These are phyloP conservation scores for Zalerion maritima DNA, from an alignment of 495 filamentous ascomycete species.

Conservation along the genomic window DNA sequence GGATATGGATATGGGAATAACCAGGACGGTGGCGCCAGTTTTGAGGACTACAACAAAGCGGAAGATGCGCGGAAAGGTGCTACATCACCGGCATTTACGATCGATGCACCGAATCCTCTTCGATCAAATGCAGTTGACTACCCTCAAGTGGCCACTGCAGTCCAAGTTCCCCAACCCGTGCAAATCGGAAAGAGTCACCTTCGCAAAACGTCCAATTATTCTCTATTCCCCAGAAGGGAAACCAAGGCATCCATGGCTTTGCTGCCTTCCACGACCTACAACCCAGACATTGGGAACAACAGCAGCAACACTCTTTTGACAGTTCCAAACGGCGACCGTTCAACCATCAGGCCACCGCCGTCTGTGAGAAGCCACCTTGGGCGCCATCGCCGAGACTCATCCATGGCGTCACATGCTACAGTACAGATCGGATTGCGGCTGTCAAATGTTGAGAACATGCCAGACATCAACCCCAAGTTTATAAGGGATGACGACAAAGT, in stretches of 20 bases:
- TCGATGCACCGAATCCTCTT: too few relatives aligned
- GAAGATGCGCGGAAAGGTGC: too few relatives aligned
- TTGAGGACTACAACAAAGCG: too few relatives aligned
- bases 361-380: conserved; percentile 18
- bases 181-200: background rate
- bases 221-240: conserved; percentile 1
- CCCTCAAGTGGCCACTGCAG: too few relatives aligned
- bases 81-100: too few relatives aligned
- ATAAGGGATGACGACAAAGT: conserved; percentile 14
- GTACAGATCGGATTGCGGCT: conserved; percentile 34
- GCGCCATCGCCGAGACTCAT: conserved; percentile 28
- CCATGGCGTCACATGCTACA: conserved; percentile 29
- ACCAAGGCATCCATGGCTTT: background rate
- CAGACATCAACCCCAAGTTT: conserved; percentile 12
- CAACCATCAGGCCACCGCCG: conserved; percentile 26
- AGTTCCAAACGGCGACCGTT: conserved; percentile 7
- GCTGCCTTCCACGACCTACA: conserved; percentile 28
- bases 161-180: background rate
- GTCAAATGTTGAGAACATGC: conserved; percentile 29
- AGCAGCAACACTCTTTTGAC: conserved; percentile 1
- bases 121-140: too few relatives aligned
- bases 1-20: too few relatives aligned
- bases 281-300: conserved; percentile 13
- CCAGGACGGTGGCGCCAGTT: too few relatives aligned
- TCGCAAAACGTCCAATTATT: conserved; percentile 4